phyloP scores from a whole-genome alignment of 1,284 basidiomycete species.

The Hypsizygus ulmarius region DNA sequence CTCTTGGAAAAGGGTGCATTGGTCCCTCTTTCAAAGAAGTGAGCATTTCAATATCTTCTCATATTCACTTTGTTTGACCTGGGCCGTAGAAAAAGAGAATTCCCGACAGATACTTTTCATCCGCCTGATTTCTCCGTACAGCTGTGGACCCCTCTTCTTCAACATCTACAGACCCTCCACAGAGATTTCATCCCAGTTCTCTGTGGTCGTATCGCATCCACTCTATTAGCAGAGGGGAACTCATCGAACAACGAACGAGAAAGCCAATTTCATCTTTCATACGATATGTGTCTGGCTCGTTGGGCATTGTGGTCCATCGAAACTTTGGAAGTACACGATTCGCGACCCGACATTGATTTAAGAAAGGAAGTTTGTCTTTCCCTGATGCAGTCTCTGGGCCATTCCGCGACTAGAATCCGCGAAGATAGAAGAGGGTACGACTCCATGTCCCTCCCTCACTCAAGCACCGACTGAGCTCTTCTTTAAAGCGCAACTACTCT shows the following conservation, averaged over 20 bases:
- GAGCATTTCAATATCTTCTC: constrained; percentile 19
- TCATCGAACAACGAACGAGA: constrained; percentile 6
- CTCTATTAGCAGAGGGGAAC: constrained; percentile 32
- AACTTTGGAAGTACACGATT: constrained; percentile 31
- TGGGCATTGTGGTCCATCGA: constrained; percentile 65
- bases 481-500: constrained; percentile 27
- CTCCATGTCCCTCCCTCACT: not conserved
- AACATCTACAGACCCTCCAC: constrained; percentile 58
- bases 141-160: constrained; percentile 73
- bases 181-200: constrained; percentile 53
- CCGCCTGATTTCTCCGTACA: constrained; percentile 54
- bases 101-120: constrained; percentile 40
- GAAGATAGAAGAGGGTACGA: constrained; percentile 38
- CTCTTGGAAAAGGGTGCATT: constrained; percentile 64
- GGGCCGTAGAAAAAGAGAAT: constrained; percentile 55
- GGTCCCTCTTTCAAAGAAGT: constrained; percentile 82
- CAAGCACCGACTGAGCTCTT: not conserved
- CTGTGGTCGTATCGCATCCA: constrained; percentile 45
- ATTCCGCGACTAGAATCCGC: constrained; percentile 24
- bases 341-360: constrained; percentile 34
- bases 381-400: constrained; percentile 50
- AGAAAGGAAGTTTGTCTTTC: constrained; percentile 43
- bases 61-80: constrained; percentile 9
- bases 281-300: constrained; percentile 57
- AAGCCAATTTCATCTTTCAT: constrained; percentile 36